These are phyloP conservation scores for Pisolithus albus DNA, from an alignment of 768 basidiomycete genomes.

Conservation along the genomic window DNA sequence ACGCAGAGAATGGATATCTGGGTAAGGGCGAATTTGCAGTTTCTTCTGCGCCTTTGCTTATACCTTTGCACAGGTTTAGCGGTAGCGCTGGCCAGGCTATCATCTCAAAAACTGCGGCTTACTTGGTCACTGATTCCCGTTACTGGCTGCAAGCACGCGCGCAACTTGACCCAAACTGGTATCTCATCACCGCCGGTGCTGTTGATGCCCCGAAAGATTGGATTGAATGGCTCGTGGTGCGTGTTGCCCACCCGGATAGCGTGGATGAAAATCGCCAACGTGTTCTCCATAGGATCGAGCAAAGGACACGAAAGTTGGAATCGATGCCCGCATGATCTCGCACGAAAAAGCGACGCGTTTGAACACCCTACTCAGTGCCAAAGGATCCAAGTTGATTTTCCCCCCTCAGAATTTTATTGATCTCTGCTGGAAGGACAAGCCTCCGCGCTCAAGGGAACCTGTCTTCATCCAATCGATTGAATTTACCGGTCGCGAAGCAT, in stretches of 20 bases:
- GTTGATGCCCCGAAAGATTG: constrained; percentile 57
- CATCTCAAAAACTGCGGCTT: constrained; percentile 58
- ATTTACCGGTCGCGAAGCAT: constrained; percentile 61
- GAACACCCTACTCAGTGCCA: constrained; percentile 45
- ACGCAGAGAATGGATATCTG: constrained; percentile 70
- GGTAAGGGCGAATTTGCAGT: constrained; percentile 41
- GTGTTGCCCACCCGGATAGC: constrained; percentile 14
- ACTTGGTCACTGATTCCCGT: constrained; percentile 72
- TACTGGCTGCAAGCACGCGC: constrained; percentile 76
- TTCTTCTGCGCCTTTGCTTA: constrained; percentile 16
- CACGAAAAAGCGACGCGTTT: constrained; percentile 62
- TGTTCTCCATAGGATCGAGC: constrained; percentile 31
- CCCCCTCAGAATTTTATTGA: constrained; percentile 83
- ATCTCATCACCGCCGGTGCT: constrained; percentile 50
- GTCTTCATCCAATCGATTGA: constrained; percentile 65
- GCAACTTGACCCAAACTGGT: constrained; percentile 72
- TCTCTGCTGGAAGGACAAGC: constrained; percentile 74
- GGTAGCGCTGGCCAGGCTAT: constrained; percentile 69
- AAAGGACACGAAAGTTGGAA: constrained; percentile 53
- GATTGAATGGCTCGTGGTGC: constrained; percentile 71
- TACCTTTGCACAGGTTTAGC: constrained; percentile 39
- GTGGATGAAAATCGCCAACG: neutral
- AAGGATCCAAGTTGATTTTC: constrained; percentile 64
- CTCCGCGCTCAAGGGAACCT: constrained; percentile 55
- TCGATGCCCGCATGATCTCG: constrained; percentile 80